These are phyloP conservation scores for Gentiana dahurica DNA, from an alignment of 257 asterid species.

Conservation along the genomic window DNA sequence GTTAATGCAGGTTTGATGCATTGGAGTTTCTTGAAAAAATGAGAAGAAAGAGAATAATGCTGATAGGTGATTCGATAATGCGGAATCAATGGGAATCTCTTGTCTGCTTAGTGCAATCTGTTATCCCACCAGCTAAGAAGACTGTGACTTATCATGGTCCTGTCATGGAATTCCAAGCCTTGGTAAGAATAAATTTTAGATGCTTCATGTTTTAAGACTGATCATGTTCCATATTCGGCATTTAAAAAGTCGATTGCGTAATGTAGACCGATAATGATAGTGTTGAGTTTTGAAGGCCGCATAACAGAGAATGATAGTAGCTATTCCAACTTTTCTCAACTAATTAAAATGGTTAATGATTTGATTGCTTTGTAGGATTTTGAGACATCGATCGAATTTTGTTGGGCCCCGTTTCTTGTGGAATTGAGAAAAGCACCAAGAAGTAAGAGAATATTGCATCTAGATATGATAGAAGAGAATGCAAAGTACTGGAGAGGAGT, in stretches of 20 bases:
- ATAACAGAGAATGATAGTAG: not conserved
- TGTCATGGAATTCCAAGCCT: constrained; percentile 77
- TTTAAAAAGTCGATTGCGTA: too few relatives aligned
- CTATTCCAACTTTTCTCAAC: not conserved
- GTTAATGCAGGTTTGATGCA: constrained; percentile 60
- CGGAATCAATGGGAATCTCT: constrained; percentile 98
- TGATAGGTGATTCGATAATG: constrained; percentile 88
- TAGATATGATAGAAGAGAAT: constrained; percentile 77
- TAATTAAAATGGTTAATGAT: not conserved
- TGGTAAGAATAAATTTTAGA: constrained; percentile 32
- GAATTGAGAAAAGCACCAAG: constrained; percentile 55
- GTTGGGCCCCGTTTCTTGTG: constrained; percentile 90
- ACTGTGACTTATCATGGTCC: constrained; percentile 73
- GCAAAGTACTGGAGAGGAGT: constrained; percentile 90
- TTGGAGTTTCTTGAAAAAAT: constrained; percentile 75
- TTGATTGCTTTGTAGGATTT: constrained; percentile 36
- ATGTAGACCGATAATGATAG: too few relatives aligned
- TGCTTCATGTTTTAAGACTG: not conserved
- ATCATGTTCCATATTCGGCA: not conserved
- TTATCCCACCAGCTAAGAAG: constrained; percentile 55
- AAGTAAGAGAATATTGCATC: constrained; percentile 54
- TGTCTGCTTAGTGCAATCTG: constrained; percentile 79
- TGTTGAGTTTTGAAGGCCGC: too few relatives aligned
- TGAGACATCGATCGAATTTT: constrained; percentile 79
- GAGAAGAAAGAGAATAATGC: constrained; percentile 88